phyloP scores from a whole-genome alignment of 768 basidiomycete species.

The Suillus brevipes region DNA sequence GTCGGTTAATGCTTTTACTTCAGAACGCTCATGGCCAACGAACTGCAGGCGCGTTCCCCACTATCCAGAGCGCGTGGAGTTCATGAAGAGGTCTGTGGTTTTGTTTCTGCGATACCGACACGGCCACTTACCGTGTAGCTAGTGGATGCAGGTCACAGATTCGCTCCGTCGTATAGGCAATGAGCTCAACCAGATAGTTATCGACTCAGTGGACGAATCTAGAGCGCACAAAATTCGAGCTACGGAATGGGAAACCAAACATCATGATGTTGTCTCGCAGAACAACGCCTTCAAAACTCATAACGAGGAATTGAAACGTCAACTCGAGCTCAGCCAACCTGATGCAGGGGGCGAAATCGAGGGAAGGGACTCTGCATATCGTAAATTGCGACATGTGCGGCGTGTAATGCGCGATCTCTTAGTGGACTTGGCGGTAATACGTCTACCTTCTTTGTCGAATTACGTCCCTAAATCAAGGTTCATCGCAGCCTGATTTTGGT shows the following conservation, averaged over 20 bases:
- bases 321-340: slow-evolving; percentile 26
- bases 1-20: not conserved
- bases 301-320: slow-evolving; percentile 37
- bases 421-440: slow-evolving; percentile 40
- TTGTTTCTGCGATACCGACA: not conserved
- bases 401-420: slow-evolving; percentile 45
- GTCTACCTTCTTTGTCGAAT: slow-evolving; percentile 1
- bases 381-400: slow-evolving; percentile 34
- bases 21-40: not conserved
- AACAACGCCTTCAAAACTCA: slow-evolving; percentile 30
- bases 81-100: slow-evolving; percentile 28
- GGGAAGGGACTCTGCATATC: slow-evolving; percentile 35
- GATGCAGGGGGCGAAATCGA: slow-evolving; percentile 29
- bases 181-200: slow-evolving; percentile 26
- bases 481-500: not conserved
- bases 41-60: slow-evolving; percentile 17
- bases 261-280: slow-evolving; percentile 24
- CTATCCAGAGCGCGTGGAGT: slow-evolving; percentile 21
- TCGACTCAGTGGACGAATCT: slow-evolving; percentile 25
- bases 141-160: slow-evolving; percentile 30
- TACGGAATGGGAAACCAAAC: slow-evolving; percentile 39
- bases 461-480: not conserved
- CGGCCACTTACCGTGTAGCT: not conserved
- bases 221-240: slow-evolving; percentile 28
- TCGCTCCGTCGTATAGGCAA: slow-evolving; percentile 30